Evolutionary conservation across 2,329 filamentous ascomycete species (phyloP), one percentile per base, ranked within the genome.

Genomic region (Gliomastix tumulicola): DNA sequence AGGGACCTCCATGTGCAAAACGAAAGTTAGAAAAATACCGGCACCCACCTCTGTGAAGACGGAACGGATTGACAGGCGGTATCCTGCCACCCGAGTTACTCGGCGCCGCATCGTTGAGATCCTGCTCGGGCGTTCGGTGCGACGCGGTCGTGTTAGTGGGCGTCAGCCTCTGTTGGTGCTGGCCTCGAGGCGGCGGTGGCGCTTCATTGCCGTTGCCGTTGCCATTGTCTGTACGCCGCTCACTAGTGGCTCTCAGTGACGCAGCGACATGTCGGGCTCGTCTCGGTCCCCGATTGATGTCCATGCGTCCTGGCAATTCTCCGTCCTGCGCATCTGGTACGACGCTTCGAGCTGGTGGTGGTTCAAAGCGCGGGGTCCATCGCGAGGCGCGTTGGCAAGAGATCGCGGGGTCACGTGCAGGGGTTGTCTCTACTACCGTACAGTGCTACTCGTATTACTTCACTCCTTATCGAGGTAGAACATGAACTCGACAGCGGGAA

Each of bases 1-100:
- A n/a, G n/a, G n/a, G n/a, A n/a, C n/a, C n/a, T n/a, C n/a, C n/a
- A n/a, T n/a, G n/a, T n/a, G n/a, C n/a, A n/a, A n/a, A n/a, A n/a
- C n/a, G 34, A 32, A 23, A 25, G 7, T 11, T 32, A 28, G 33
- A 16, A 35, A 17, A 35, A 17, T 7, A 19, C 17, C 7, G 18
- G 21, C 13, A 57, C 59, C 59, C 40, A 62, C 59, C 51, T 45
- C 56, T 50, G 35, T 61, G 57, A 3, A 61, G 45, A 15, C 59
- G 56, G 41, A 62, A 62, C 0, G 59, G 59, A 48, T 62, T 56
- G 25, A 28, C 25, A 16, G 25, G 25, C 3, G 25, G 25, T 28
- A 28, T n/a, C 17, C 13, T n/a, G 17, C 13, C 13, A 28, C 25
- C 25, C n/a, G n/a, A n/a, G n/a, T n/a, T n/a, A n/a, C 25, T 28